Evolutionary conservation across 108 stramenopile species (phyloP).

Genomic region (Aurantiochytrium sp.): DNA sequence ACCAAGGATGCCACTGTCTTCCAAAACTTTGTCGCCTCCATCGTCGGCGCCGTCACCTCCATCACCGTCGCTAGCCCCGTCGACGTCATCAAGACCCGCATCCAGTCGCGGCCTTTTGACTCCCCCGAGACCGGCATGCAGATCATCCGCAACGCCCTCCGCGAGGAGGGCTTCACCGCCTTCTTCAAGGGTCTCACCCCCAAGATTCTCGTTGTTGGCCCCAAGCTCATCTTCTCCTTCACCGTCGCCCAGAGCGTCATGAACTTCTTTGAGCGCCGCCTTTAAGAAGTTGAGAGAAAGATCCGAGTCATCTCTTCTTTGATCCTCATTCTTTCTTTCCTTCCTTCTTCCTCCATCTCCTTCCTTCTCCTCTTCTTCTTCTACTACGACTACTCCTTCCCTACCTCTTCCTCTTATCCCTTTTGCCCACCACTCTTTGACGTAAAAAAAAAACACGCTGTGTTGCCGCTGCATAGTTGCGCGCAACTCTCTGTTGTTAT

Average conservation of each 20-base stretch:
- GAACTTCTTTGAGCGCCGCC: constrained; percentile 38
- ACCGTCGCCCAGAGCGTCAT: constrained; percentile 69
- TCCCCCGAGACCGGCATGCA: constrained; percentile 57
- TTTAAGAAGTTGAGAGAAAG: background rate
- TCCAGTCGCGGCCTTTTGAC: constrained; percentile 64
- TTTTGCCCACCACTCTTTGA: too few relatives aligned
- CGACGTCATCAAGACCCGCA: constrained; percentile 68
- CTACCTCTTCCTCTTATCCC: too few relatives aligned
- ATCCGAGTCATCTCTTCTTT: too few relatives aligned
- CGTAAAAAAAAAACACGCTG: too few relatives aligned
- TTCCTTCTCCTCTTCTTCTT: too few relatives aligned
- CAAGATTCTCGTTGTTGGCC: constrained; percentile 66
- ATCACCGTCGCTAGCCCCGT: constrained; percentile 63
- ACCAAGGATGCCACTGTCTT: constrained; percentile 37
- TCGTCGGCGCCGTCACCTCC: constrained; percentile 49
- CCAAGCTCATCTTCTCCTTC: constrained; percentile 69
- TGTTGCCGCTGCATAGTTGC: too few relatives aligned
- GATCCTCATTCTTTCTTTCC: too few relatives aligned
- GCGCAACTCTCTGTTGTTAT: too few relatives aligned
- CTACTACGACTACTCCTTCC: too few relatives aligned
- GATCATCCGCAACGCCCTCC: constrained; percentile 53
- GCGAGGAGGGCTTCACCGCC: constrained; percentile 57
- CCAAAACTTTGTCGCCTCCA: constrained; percentile 22
- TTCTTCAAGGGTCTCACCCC: constrained; percentile 70
- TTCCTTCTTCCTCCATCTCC: too few relatives aligned